Percentiles rank a stretch among this genome's conserved stretches.
Evolutionary conservation across 73 alveolate species (phyloP).

Genomic region (Paramecium octaurelia): DNA sequence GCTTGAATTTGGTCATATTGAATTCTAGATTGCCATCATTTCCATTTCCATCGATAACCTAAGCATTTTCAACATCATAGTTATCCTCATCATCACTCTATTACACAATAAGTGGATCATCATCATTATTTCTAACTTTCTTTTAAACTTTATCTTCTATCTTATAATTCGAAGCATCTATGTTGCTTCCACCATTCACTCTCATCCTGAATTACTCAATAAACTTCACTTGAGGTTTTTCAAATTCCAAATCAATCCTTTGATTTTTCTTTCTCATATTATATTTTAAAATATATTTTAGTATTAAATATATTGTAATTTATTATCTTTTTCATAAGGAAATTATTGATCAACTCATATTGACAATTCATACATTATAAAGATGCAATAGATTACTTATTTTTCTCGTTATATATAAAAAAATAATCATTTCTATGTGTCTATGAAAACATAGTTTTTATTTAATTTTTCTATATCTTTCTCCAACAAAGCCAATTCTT

Average conservation of each 20-base stretch:
- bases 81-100: neutral
- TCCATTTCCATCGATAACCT: neutral
- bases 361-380: neutral
- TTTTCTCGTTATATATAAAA: neutral
- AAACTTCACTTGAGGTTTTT: neutral
- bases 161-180: neutral
- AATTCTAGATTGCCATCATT: neutral
- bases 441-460: constrained; percentile 73
- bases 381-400: neutral
- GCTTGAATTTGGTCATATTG: neutral
- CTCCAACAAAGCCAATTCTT: constrained; percentile 88
- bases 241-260: neutral
- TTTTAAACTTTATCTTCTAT: neutral
- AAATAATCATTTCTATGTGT: neutral
- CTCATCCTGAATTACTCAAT: constrained; percentile 36
- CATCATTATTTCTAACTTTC: neutral
- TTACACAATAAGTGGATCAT: neutral
- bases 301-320: neutral
- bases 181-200: neutral
- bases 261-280: constrained; percentile 33
- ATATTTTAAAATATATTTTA: neutral
- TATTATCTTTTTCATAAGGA: too few relatives aligned
- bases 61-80: neutral
- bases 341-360: neutral
- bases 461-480: constrained; percentile 89